A percentile compares a stretch with the other conserved stretches of the same genome.
phyloP scores from a whole-genome alignment of 108 stramenopile species.

The Skeletonema marinoi region DNA sequence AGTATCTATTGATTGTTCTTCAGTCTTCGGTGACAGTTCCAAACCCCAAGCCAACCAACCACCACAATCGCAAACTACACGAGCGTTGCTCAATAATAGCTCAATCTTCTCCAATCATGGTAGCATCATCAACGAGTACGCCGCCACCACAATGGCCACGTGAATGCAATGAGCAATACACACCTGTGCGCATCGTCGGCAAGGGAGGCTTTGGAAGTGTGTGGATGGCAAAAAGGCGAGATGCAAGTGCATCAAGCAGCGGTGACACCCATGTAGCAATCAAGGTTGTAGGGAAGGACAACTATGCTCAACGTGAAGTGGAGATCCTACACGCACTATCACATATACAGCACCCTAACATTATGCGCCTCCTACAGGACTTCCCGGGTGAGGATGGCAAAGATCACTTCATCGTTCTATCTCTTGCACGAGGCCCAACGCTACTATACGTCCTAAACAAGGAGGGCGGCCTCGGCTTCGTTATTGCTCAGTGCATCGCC shows the following conservation, averaged over 20 bases:
- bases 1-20: too few species aligned
- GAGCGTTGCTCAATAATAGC: too few species aligned
- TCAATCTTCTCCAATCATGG: neutral
- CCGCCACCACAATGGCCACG: slow-evolving; percentile 60
- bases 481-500: slow-evolving; percentile 70
- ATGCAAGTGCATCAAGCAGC: too few species aligned
- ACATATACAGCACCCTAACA: slow-evolving; percentile 77
- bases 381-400: slow-evolving; percentile 43
- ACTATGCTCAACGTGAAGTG: too few species aligned
- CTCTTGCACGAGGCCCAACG: slow-evolving; percentile 64
- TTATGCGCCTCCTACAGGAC: slow-evolving; percentile 68
- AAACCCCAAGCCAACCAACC: too few species aligned
- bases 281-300: too few species aligned
- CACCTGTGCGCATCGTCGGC: slow-evolving; percentile 75
- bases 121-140: neutral
- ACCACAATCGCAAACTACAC: too few species aligned
- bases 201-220: slow-evolving; percentile 72
- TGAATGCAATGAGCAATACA: slow-evolving; percentile 68
- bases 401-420: slow-evolving; percentile 23
- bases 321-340: too few species aligned
- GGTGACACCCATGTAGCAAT: too few species aligned
- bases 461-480: slow-evolving; percentile 77
- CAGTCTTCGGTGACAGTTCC: too few species aligned
- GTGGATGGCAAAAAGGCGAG: too few species aligned
- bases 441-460: slow-evolving; percentile 69